Conservation (phyloP, 1,284 basidiomycete species). For the Naganishia cerealis region DNA sequence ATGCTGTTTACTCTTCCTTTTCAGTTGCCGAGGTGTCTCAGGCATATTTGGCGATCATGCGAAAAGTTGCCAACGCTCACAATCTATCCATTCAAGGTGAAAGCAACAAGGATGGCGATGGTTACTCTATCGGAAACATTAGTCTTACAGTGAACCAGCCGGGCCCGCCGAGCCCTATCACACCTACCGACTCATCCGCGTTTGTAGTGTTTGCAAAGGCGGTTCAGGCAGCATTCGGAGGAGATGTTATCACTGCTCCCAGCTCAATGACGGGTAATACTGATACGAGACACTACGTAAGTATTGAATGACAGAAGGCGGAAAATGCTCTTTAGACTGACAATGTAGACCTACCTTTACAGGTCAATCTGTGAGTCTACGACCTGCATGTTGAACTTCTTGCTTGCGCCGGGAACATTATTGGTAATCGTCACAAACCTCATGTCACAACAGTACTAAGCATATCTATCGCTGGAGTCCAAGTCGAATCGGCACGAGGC, state of each 20-base stretch:
- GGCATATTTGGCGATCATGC: slow-evolving; percentile 25
- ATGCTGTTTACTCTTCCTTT: neutral
- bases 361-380: slow-evolving; percentile 25
- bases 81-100: slow-evolving; percentile 13
- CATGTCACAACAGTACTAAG: neutral
- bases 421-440: neutral
- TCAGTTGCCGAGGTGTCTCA: slow-evolving; percentile 24
- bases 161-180: slow-evolving; percentile 22
- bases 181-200: slow-evolving; percentile 14
- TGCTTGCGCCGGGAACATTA: neutral
- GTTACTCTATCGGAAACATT: slow-evolving; percentile 29
- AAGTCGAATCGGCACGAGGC: slow-evolving; percentile 21
- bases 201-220: slow-evolving; percentile 29
- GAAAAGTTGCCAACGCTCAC: slow-evolving; percentile 22
- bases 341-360: neutral
- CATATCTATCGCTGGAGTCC: slow-evolving; percentile 33
- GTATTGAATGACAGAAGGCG: neutral
- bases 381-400: neutral
- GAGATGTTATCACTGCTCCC: slow-evolving; percentile 30
- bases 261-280: slow-evolving; percentile 34
- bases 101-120: neutral
- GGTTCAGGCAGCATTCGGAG: slow-evolving; percentile 29
- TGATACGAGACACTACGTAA: slow-evolving; percentile 28
- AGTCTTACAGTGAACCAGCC: slow-evolving; percentile 20
- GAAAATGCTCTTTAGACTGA: neutral